Evolutionary conservation across 345 rosid genomes (phyloP).

Genomic region (Raphanus sativus): DNA sequence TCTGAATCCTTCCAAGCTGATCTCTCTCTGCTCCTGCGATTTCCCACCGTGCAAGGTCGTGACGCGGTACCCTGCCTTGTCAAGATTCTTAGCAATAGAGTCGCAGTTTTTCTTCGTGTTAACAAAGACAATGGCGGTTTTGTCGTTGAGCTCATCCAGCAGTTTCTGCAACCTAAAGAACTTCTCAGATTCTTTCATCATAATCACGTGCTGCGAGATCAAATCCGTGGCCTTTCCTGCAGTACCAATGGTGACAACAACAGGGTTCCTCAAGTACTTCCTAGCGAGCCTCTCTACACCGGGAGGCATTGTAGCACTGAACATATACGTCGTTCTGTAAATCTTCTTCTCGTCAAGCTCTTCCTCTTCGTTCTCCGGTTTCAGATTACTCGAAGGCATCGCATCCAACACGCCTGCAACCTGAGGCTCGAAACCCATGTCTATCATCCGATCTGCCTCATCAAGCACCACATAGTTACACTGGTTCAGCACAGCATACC

Average conservation of each 20-base stretch:
- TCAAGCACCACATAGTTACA: slow-evolving; percentile 97
- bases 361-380: slow-evolving; percentile 95
- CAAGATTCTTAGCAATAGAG: slow-evolving; percentile 77
- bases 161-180: slow-evolving; percentile 64
- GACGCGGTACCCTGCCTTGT: slow-evolving; percentile 80
- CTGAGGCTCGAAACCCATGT: slow-evolving; percentile 95
- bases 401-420: slow-evolving; percentile 89
- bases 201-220: slow-evolving; percentile 82
- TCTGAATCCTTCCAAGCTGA: slow-evolving; percentile 87
- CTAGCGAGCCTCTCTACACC: slow-evolving; percentile 92
- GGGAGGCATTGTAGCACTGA: slow-evolving; percentile 97
- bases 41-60: slow-evolving; percentile 94
- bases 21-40: slow-evolving; percentile 95
- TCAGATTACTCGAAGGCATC: slow-evolving; percentile 92
- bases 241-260: slow-evolving; percentile 91
- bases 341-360: slow-evolving; percentile 91
- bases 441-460: slow-evolving; percentile 98
- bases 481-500: slow-evolving; percentile 86
- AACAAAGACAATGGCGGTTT: slow-evolving; percentile 86
- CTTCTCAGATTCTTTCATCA: slow-evolving; percentile 89
- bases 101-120: slow-evolving; percentile 90
- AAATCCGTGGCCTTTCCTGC: slow-evolving; percentile 94
- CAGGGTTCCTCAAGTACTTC: slow-evolving; percentile 95
- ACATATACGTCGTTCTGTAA: slow-evolving; percentile 95
- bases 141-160: slow-evolving; percentile 83